Evolutionary conservation across 768 basidiomycete species (phyloP).

Genomic region (Pleurotus djamor): DNA sequence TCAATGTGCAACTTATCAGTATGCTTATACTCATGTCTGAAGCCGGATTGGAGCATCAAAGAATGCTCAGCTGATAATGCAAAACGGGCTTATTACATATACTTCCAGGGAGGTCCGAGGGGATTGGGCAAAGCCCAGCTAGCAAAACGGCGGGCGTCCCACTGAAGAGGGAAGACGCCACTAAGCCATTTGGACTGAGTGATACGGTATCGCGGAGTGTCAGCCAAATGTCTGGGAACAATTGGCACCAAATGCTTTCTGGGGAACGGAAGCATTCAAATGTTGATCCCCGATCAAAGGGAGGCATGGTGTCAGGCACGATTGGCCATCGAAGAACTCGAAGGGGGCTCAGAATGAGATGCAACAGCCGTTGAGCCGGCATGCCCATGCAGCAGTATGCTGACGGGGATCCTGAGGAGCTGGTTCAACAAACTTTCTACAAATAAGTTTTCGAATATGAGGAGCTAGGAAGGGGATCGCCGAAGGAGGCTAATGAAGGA

Average conservation of each 20-base stretch:
- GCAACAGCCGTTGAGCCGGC: constrained; percentile 26
- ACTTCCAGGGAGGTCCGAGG: constrained; percentile 15
- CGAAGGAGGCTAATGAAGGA: constrained; percentile 9
- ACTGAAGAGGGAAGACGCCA: constrained; percentile 21
- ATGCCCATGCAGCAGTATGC: background rate
- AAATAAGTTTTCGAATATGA: constrained; percentile 10
- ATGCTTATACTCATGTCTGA: background rate
- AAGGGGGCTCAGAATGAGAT: constrained; percentile 14
- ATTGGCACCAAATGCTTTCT: constrained; percentile 5
- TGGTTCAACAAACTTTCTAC: constrained; percentile 2
- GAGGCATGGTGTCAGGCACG: constrained; percentile 35
- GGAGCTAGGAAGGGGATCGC: constrained; percentile 9
- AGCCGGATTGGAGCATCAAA: constrained; percentile 11
- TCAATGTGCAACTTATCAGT: background rate
- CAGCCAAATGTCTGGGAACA: background rate
- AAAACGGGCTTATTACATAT: constrained; percentile 1
- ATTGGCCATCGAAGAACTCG: constrained; percentile 8
- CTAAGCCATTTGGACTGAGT: constrained; percentile 29
- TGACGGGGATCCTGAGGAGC: constrained; percentile 9
- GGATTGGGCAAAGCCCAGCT: constrained; percentile 1
- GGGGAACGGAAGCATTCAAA: constrained; percentile 20
- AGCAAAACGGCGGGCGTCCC: background rate
- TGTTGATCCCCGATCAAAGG: constrained; percentile 66
- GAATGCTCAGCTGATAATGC: constrained; percentile 6
- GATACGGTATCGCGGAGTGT: constrained; percentile 19